Evolutionary conservation across 805 yeast species (phyloP), one percentile per base, ranked within the genome.

Genomic region (Kuraishia hungarica): DNA sequence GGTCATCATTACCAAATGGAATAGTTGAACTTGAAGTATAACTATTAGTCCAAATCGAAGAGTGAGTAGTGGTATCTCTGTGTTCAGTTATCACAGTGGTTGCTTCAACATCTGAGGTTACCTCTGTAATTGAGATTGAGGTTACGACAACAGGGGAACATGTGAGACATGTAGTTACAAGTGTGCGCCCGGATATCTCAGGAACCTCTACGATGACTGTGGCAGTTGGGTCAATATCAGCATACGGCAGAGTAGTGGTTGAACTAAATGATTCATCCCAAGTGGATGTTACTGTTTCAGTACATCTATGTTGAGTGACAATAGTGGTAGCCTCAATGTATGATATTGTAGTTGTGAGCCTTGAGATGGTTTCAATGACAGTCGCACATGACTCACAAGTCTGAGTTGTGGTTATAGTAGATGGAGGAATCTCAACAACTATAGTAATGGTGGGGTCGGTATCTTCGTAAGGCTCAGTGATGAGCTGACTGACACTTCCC

Each of bases 161-260:
- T 6, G 29, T 26, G 29, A 26, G 29, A 26, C 29, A 26, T 26
- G 29, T 26, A 26, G 29, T 26, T 10, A 26, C 29, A 26, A 26
- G 10, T 10, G 29, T 10, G 29, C 8, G 5, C 10, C 10, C 29
- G 5, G 29, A 10, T 6, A 26, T 10, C 8, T 20, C 19, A 2
- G 54, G 50, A 8, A 46, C 43, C 8, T 52, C 51, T 22, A 52
- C 24, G 46, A 52, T 35, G 17, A 52, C 21, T 4, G 54, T 52
- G 19, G 47, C 24, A 13, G 50, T 43, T 19, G 51, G 20, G 17
- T 52, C 28, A 24, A 11, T 26, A 8, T 13, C 47, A 19, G 39
- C 22, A 17, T 43, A 23, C 6, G 54, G 11, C 39, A 46, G 11
- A 4, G 54, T 52, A 15, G 54, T 46, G 23, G 54, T 52, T 6